Evolutionary conservation across 2,329 filamentous ascomycete genomes (phyloP), one percentile per base, ranked within the genome.

Genomic region (Metarhizium brunneum): DNA sequence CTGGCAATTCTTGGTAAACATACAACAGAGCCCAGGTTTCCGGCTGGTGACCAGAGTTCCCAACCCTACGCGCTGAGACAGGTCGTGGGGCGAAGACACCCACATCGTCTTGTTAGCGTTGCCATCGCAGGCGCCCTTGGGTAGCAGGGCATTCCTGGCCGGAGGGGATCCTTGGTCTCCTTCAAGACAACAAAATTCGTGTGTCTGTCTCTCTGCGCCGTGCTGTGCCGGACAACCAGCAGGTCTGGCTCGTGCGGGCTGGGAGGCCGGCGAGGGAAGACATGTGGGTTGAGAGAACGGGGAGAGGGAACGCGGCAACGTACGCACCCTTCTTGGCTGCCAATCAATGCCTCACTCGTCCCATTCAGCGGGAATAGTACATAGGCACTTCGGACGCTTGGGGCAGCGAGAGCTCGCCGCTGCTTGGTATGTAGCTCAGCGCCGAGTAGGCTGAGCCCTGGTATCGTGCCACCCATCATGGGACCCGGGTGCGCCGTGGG

Each of bases 61-160:
- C 50, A 45, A 6, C 42, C 30, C n/a, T 57, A 25, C 13, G 29
- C 29, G 30, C 25, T 50, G 36, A 57, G 50, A 55, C 56, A 56
- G 56, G 20, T 10, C 55, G 57, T 60, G 58, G 57, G 58, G 58
- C 57, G 45, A 38, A 50, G n/a, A 49, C 57, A 54, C 40, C 51
- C 57, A 51, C 52, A 47, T 35, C 38, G 30, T 47, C 25, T 20
- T 43, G 30, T 38, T 43, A 54, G 53, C 52, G 51, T 57, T 50
- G 51, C 53, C 43, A 38, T 38, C 16, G 48, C 18, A 47, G 40
- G 36, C 40, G 32, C 53, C 42, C 53, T 56, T 58, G 43, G 47
- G 38, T 29, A 35, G 18, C 18, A 48, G 48, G 48, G 49, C 58
- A 60, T 60, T 60, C 58, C 58, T 50, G 13, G 4, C 14, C 35